Evolutionary conservation across 371 early-diverging fungal genomes (phyloP).

Genomic region (Saksenaea oblongispora): DNA sequence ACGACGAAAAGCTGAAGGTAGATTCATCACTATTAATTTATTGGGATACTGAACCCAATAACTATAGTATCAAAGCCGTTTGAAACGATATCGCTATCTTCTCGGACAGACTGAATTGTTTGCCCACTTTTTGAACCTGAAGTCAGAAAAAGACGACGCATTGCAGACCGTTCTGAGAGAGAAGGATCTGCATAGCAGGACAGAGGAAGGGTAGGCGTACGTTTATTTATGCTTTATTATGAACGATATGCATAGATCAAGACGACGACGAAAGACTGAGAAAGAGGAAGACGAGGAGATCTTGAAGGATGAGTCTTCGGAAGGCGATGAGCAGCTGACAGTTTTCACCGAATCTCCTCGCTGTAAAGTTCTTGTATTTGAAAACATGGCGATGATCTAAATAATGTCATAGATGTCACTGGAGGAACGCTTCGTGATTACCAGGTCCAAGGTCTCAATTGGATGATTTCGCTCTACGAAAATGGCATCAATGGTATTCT

Average conservation of each 20-base stretch:
- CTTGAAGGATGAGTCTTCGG: conserved; percentile 73
- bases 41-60: background rate
- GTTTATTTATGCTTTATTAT: background rate
- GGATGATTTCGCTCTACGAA: conserved; percentile 97
- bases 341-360: conserved; percentile 88
- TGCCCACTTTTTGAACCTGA: conserved; percentile 68
- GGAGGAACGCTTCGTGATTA: conserved; percentile 94
- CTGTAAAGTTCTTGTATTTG: conserved; percentile 50
- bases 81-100: conserved; percentile 78
- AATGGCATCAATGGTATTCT: conserved; percentile 99
- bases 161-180: conserved; percentile 45
- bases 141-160: conserved; percentile 46
- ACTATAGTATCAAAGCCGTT: conserved; percentile 40
- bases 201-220: conserved; percentile 42
- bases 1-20: background rate
- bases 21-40: background rate
- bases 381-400: background rate
- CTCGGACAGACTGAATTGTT: conserved; percentile 85
- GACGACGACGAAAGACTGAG: conserved; percentile 91
- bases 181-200: conserved; percentile 35
- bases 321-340: conserved; percentile 56
- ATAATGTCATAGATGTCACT: conserved; percentile 69
- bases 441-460: conserved; percentile 98
- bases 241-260: conserved; percentile 45
- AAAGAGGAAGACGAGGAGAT: conserved; percentile 95